Evolutionary conservation across 495 filamentous ascomycete species (phyloP).

Genomic region (Lophiotrema nucula): DNA sequence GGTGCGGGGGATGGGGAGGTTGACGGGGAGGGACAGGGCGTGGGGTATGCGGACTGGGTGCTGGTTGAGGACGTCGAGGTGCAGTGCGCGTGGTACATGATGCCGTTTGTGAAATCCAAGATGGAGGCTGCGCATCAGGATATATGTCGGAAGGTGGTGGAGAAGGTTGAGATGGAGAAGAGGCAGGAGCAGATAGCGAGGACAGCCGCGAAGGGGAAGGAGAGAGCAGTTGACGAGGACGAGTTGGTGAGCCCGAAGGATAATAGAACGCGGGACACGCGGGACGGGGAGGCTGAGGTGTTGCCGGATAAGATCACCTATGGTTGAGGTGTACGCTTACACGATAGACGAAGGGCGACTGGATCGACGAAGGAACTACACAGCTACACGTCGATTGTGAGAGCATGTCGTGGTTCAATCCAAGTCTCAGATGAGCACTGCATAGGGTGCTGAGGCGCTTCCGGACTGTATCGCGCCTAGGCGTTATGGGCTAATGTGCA

Average conservation of each 20-base stretch:
- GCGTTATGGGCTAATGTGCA: too few species aligned
- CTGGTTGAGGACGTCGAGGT: conserved; percentile 33
- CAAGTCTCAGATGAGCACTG: too few species aligned
- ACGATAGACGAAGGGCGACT: too few species aligned
- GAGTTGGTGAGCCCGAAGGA: not conserved
- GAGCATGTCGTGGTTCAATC: too few species aligned
- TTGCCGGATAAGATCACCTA: conserved; percentile 14
- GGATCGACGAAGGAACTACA: too few species aligned
- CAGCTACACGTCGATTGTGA: too few species aligned
- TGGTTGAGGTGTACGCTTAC: too few species aligned
- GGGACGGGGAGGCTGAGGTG: not conserved
- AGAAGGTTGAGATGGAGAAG: conserved; percentile 25
- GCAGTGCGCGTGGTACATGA: conserved; percentile 26
- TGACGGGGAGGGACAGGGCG: conserved; percentile 27
- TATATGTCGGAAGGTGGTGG: conserved; percentile 27
- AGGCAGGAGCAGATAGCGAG: conserved; percentile 16
- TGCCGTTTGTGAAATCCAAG: conserved; percentile 28
- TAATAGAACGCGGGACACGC: not conserved
- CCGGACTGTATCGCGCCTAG: too few species aligned
- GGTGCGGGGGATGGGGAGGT: conserved; percentile 16
- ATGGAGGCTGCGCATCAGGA: conserved; percentile 28
- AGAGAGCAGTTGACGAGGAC: not conserved
- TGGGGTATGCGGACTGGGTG: conserved; percentile 26
- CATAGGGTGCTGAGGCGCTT: too few species aligned
- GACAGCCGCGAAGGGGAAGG: conserved; percentile 11